These are phyloP conservation scores for Chloromonas sp. DNA, from an alignment of 163 green algal species.

Conservation along the genomic window DNA sequence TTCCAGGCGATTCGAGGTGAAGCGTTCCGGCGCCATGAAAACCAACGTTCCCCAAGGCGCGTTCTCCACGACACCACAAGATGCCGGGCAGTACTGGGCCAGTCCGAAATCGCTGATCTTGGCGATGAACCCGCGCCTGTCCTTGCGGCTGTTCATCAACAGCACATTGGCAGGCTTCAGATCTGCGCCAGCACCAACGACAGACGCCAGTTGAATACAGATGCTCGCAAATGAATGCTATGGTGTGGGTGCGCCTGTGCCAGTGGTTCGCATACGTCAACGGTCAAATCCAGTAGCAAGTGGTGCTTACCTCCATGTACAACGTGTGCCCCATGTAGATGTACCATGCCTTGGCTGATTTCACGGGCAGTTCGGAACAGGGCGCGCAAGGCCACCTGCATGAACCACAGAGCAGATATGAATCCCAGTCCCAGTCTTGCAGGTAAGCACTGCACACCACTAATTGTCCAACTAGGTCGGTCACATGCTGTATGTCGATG, in stretches of 20 bases:
- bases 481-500: no score
- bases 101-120: slow-evolving; percentile 22
- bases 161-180: slow-evolving; percentile 32
- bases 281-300: no score
- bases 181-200: neutral
- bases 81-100: slow-evolving; percentile 17
- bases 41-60: slow-evolving; percentile 22
- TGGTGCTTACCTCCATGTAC: slow-evolving; percentile 32
- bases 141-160: slow-evolving; percentile 23
- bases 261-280: no score
- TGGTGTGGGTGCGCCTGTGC: no score
- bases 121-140: slow-evolving; percentile 24
- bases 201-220: no score
- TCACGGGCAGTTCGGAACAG: slow-evolving; percentile 55
- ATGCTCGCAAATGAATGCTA: no score
- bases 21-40: slow-evolving; percentile 27
- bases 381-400: slow-evolving; percentile 22
- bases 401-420: neutral
- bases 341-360: slow-evolving; percentile 56
- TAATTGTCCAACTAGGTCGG: no score
- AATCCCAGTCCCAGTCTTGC: no score
- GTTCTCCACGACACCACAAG: slow-evolving; percentile 13
- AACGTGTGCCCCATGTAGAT: slow-evolving; percentile 55
- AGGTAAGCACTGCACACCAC: no score
- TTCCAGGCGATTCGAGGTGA: slow-evolving; percentile 12